Conservation (phyloP, 2,329 filamentous ascomycete species). For the Scleromitrula shiraiana region DNA sequence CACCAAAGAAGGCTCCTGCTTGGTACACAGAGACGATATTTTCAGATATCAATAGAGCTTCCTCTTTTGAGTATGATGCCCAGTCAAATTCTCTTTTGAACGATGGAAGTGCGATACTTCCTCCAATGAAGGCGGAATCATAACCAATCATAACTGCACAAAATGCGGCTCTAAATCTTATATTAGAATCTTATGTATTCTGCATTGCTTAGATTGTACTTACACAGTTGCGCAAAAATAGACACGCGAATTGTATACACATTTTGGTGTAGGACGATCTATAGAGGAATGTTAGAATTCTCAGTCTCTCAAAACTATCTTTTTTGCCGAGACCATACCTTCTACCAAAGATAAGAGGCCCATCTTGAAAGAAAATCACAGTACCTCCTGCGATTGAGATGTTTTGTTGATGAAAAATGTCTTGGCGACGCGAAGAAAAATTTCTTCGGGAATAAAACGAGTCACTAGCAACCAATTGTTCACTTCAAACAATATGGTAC, state of each 20-base stretch:
- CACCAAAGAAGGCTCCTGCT: conserved; percentile 22
- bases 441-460: not conserved
- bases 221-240: conserved; percentile 19
- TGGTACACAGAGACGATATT: conserved; percentile 26
- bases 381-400: not conserved
- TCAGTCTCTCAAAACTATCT: conserved; percentile 39
- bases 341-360: conserved; percentile 43
- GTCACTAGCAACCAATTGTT: conserved; percentile 2
- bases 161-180: conserved; percentile 38
- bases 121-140: conserved; percentile 22
- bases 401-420: not conserved
- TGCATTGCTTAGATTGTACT: conserved; percentile 13
- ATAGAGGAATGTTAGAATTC: not conserved
- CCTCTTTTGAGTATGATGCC: conserved; percentile 16
- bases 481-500: conserved; percentile 2
- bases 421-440: conserved; percentile 3
- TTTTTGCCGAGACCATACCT: conserved; percentile 44
- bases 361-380: conserved; percentile 15
- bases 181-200: not conserved
- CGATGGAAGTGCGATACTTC: conserved; percentile 21
- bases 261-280: conserved; percentile 23
- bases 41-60: conserved; percentile 11
- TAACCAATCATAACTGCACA: conserved; percentile 41
- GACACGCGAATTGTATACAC: conserved; percentile 21
- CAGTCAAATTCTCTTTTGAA: conserved; percentile 21